Percentiles rank a stretch among this genome's conserved stretches.
These are phyloP conservation scores for Phyllosticta capitalensis DNA, from an alignment of 2,329 filamentous ascomycete genomes.

Conservation along the genomic window DNA sequence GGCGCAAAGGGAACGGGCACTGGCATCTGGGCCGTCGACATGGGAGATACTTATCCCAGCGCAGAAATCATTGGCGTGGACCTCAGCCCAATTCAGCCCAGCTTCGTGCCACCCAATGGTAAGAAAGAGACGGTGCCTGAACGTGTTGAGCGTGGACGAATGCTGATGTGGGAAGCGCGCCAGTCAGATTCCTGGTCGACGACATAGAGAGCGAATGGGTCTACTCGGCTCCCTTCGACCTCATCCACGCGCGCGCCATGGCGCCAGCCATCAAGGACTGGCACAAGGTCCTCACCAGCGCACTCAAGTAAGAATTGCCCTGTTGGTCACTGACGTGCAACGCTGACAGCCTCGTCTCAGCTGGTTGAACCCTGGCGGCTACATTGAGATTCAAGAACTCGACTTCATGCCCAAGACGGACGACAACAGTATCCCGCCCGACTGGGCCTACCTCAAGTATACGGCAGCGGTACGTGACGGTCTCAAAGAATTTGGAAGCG, in stretches of 20 bases:
- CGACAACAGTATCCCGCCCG: constrained; percentile 29
- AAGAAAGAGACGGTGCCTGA: neutral
- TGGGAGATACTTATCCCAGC: constrained; percentile 27
- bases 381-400: constrained; percentile 41
- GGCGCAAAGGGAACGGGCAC: constrained; percentile 15
- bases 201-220: constrained; percentile 38
- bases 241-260: constrained; percentile 44
- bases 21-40: constrained; percentile 32
- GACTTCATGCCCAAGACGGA: constrained; percentile 32
- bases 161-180: neutral
- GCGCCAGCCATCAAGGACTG: constrained; percentile 41
- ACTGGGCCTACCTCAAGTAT: constrained; percentile 1
- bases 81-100: constrained; percentile 29
- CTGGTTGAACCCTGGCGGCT: constrained; percentile 37
- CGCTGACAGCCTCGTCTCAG: neutral
- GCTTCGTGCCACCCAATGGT: constrained; percentile 19
- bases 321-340: neutral
- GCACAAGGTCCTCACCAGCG: constrained; percentile 40
- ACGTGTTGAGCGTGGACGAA: neutral
- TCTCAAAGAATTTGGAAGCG: constrained; percentile 1
- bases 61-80: constrained; percentile 28
- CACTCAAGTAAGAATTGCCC: constrained; percentile 14
- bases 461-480: neutral
- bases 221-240: constrained; percentile 32
- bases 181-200: constrained; percentile 41